Evolutionary conservation across 2,329 filamentous ascomycete species (phyloP).

Genomic region (Colletotrichum brevisporum): DNA sequence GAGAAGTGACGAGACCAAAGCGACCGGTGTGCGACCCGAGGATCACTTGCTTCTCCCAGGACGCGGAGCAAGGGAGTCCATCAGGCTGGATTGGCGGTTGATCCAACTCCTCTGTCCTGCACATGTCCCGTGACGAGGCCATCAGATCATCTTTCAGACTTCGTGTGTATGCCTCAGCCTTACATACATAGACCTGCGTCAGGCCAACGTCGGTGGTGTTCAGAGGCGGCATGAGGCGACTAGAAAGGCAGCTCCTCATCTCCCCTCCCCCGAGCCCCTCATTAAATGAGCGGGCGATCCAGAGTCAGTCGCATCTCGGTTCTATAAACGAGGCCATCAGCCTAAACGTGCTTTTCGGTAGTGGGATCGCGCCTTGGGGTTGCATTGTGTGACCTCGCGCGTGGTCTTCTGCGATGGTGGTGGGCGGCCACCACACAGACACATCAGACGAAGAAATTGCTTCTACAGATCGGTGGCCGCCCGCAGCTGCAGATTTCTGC

Average conservation of each 20-base stretch:
- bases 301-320: conserved; percentile 22
- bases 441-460: conserved; percentile 30
- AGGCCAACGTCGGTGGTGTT: neutral
- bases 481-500: conserved; percentile 8
- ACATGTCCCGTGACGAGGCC: conserved; percentile 15
- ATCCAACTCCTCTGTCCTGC: conserved; percentile 16
- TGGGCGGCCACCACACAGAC: neutral
- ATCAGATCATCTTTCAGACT: conserved; percentile 3
- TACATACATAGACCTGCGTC: conserved; percentile 19
- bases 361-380: neutral
- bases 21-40: conserved; percentile 21
- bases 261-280: neutral
- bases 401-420: conserved; percentile 18
- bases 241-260: conserved; percentile 2
- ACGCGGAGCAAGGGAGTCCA: conserved; percentile 34
- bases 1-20: conserved; percentile 14
- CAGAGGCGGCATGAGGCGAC: neutral
- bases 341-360: conserved; percentile 11
- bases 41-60: conserved; percentile 33
- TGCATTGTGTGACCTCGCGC: conserved; percentile 19
- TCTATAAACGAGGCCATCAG: conserved; percentile 7
- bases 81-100: conserved; percentile 36
- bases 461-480: conserved; percentile 23
- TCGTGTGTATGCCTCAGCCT: conserved; percentile 16
- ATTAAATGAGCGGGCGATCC: neutral